Conservation (phyloP, 2,329 filamentous ascomycete genomes). For the Knoxdaviesia proteae region DNA sequence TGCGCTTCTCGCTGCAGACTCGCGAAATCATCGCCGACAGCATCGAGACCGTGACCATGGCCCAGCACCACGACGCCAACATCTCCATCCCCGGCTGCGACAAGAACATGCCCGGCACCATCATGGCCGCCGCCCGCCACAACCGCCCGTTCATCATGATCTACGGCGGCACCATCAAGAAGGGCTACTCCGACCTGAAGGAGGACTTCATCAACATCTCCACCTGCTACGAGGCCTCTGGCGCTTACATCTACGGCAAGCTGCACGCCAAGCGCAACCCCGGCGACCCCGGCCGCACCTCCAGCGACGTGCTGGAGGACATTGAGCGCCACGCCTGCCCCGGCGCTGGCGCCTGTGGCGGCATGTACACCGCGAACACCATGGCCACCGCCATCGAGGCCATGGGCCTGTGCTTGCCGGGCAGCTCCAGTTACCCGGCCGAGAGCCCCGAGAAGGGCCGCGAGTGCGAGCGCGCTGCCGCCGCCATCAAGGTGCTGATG, state of each 20-base stretch:
- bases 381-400: constrained; percentile 84
- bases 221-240: constrained; percentile 72
- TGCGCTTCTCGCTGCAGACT: constrained; percentile 82
- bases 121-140: constrained; percentile 79
- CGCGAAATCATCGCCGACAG: constrained; percentile 87
- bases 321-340: constrained; percentile 58
- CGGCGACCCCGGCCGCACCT: constrained; percentile 41
- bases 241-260: constrained; percentile 59
- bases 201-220: constrained; percentile 70
- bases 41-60: constrained; percentile 82
- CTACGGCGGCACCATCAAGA: constrained; percentile 78
- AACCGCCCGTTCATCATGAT: constrained; percentile 91
- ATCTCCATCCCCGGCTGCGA: constrained; percentile 87
- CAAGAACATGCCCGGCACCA: constrained; percentile 90
- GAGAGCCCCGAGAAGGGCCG: constrained; percentile 65
- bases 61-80: constrained; percentile 81
- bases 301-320: constrained; percentile 66
- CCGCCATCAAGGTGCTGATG: constrained; percentile 61
- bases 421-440: constrained; percentile 68
- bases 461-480: constrained; percentile 64
- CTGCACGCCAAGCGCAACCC: constrained; percentile 48
- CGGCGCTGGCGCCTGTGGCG: constrained; percentile 47
- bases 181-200: constrained; percentile 61
- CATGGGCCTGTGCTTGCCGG: constrained; percentile 65
- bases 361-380: constrained; percentile 89